Percentiles rank a stretch among this genome's conserved stretches.
Conservation (phyloP, 106 monocot species). For the Allium sativum region DNA sequence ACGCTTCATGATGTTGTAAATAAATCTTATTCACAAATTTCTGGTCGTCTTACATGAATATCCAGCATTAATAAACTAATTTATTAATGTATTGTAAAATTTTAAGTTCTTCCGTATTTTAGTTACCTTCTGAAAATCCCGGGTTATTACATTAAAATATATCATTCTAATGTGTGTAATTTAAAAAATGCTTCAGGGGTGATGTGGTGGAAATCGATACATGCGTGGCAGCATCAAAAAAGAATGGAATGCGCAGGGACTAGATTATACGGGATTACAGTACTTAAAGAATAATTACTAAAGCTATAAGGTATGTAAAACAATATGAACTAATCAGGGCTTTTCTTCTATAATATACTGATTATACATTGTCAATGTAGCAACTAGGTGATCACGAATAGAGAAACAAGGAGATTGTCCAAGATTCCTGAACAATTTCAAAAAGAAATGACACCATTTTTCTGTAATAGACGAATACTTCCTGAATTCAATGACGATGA, state of each 20-base stretch:
- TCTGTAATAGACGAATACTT: constrained; percentile 19
- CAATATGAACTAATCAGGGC: neutral
- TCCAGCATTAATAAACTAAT: too few species aligned
- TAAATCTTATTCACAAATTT: too few species aligned
- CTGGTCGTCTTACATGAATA: too few species aligned
- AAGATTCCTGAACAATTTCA: constrained; percentile 49
- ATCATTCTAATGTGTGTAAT: neutral
- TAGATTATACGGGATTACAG: constrained; percentile 38
- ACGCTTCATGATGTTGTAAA: too few species aligned
- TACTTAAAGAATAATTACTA: constrained; percentile 18
- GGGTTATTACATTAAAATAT: too few species aligned
- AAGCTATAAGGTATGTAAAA: constrained; percentile 27
- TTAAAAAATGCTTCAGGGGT: constrained; percentile 26
- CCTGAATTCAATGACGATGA: neutral
- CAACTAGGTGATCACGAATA: constrained; percentile 63
- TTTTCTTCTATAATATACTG: neutral
- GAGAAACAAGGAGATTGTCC: constrained; percentile 40
- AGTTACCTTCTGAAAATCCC: too few species aligned
- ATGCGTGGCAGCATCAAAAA: constrained; percentile 46
- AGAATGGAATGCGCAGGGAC: constrained; percentile 59
- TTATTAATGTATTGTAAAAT: too few species aligned
- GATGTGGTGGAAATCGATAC: constrained; percentile 63
- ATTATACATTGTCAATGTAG: constrained; percentile 11
- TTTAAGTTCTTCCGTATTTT: too few species aligned
- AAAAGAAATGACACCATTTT: constrained; percentile 38